These are phyloP conservation scores for Aspergillus pseudotamarii DNA, from an alignment of 2,329 filamentous ascomycete species.

Conservation along the genomic window DNA sequence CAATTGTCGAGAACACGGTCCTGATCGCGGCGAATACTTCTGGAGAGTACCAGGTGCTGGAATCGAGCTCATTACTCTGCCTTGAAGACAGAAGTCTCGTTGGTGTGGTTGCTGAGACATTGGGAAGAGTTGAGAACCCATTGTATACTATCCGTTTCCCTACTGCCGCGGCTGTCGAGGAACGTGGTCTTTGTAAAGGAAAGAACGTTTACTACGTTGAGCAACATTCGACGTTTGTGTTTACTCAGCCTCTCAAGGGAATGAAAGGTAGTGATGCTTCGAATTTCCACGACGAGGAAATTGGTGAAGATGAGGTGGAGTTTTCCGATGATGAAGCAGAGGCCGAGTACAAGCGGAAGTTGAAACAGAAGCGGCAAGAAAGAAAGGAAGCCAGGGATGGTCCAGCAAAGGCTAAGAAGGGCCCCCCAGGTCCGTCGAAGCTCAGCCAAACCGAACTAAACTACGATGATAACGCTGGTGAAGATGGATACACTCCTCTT, in stretches of 20 bases:
- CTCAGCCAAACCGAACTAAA: conserved; percentile 54
- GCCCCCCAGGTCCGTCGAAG: conserved; percentile 41
- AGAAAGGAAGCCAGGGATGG: conserved; percentile 54
- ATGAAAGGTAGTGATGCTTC: conserved; percentile 91
- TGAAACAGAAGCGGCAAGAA: conserved; percentile 67
- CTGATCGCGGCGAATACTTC: conserved; percentile 77
- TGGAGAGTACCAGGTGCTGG: conserved; percentile 82
- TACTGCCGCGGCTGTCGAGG: conserved; percentile 67
- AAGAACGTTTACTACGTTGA: conserved; percentile 78
- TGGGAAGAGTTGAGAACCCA: conserved; percentile 83
- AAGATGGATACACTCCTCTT: conserved; percentile 67
- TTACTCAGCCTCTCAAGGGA: conserved; percentile 77
- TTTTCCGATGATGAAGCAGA: conserved; percentile 98
- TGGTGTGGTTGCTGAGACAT: conserved; percentile 79
- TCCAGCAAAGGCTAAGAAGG: conserved; percentile 40
- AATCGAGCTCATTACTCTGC: conserved; percentile 82
- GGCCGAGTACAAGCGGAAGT: conserved; percentile 71
- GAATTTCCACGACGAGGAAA: conserved; percentile 92
- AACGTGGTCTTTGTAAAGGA: conserved; percentile 68
- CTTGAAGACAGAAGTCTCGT: conserved; percentile 73
- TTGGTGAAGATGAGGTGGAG: conserved; percentile 81
- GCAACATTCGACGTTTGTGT: conserved; percentile 78
- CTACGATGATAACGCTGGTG: conserved; percentile 66
- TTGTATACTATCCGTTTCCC: conserved; percentile 81
- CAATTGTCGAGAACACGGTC: conserved; percentile 75